Evolutionary conservation across 2,329 filamentous ascomycete genomes (phyloP).

Genomic region (Curvularia verruculosa): DNA sequence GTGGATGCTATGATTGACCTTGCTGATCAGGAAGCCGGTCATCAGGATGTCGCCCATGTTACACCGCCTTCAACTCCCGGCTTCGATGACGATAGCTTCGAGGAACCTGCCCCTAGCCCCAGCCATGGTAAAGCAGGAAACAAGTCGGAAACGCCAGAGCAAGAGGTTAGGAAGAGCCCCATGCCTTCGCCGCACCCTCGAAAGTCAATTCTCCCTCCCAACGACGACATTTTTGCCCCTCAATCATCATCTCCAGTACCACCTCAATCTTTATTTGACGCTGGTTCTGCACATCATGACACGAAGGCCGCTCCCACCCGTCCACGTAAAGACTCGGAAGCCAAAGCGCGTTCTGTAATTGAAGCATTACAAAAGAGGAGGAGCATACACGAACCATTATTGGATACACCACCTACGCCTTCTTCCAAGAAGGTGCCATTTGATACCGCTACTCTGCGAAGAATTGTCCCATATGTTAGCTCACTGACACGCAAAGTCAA

Average conservation of each 20-base stretch:
- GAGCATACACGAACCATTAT: constrained; percentile 38
- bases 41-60: constrained; percentile 59
- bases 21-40: constrained; percentile 71
- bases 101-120: constrained; percentile 55
- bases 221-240: constrained; percentile 46
- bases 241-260: constrained; percentile 42
- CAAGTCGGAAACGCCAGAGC: constrained; percentile 40
- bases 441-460: constrained; percentile 67
- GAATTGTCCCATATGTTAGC: constrained; percentile 63
- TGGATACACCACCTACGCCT: constrained; percentile 36
- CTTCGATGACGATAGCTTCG: constrained; percentile 64
- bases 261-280: constrained; percentile 32
- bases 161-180: constrained; percentile 31
- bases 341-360: constrained; percentile 66
- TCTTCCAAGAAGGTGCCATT: constrained; percentile 65
- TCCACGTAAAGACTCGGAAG: constrained; percentile 62
- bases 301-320: constrained; percentile 45
- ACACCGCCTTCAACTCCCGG: constrained; percentile 63
- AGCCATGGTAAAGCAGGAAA: constrained; percentile 37
- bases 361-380: constrained; percentile 63
- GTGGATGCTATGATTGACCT: constrained; percentile 86
- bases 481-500: constrained; percentile 57
- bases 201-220: constrained; percentile 46
- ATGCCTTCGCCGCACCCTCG: constrained; percentile 32
- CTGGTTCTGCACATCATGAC: constrained; percentile 32